Base-by-base conservation (phyloP, 768 basidiomycete genomes). In the Amanita fuliginea region DNA sequence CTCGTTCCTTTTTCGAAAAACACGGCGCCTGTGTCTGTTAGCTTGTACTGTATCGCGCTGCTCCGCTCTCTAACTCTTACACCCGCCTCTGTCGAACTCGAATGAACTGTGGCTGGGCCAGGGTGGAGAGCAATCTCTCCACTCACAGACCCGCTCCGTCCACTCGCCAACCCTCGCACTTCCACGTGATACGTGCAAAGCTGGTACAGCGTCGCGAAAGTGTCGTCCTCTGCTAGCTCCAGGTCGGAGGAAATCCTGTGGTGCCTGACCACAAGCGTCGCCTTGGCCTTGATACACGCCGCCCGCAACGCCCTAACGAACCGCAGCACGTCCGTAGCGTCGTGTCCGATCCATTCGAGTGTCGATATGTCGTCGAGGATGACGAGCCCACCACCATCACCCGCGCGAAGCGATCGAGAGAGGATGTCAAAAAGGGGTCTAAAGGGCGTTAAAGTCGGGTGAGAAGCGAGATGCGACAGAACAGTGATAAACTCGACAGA, bases 1-100 rank as follows among this genome's bases (percentile, higher is more conserved):
- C 78, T 77, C 11, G 79, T 89, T 3, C 87, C 87, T 52, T 80
- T 76, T 51, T 81, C 76, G 57, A 91, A 90, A 66, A 81, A 89
- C 0, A 76, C 64, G 2, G 77, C 76, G 2, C 80, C 74, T 6
- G 66, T 62, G 53, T 89, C 88, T 11, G 79, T 78, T 53, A 90
- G 63, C 42, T 79, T 70, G 60, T 89, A 91, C 52, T 88, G 86
- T 7, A 86, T 53, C 0, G 85, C 83, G 1, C 67, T 60, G 44
- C 67, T 71, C 46, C 86, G 69, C 3, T 75, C 64, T 33, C 83
- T 71, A 13, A 71, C 56, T 30, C 62, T 72, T 52, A 71, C 64
- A 24, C 53, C 64, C 9, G 30, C 30, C 30, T 30, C 30, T 30
- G 2, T 30, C 3, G 30, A 30, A 30, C 30, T 30, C 10, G 3